Conservation (phyloP, 2,329 filamentous ascomycete species). For the Colletotrichum caudatum region DNA sequence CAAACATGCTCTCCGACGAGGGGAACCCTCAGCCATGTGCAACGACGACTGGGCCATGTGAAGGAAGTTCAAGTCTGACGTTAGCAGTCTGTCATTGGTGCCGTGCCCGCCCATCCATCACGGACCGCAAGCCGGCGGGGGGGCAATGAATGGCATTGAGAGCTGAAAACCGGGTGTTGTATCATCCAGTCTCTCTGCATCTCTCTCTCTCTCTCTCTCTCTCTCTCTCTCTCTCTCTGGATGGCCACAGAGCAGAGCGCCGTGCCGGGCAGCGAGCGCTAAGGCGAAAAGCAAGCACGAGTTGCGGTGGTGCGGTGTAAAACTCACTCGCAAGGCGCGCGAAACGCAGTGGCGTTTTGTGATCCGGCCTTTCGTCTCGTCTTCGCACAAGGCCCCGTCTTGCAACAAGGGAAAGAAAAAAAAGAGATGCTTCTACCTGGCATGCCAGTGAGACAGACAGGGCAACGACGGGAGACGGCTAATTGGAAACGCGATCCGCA, state of each 20-base stretch:
- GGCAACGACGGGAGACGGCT: background rate
- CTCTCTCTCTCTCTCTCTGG: background rate
- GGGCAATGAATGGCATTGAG: conserved; percentile 13
- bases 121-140: background rate
- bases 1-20: conserved; percentile 30
- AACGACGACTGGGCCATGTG: background rate
- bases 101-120: background rate
- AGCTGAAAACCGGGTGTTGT: background rate
- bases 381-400: background rate
- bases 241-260: background rate
- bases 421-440: no score
- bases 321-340: conserved; percentile 11
- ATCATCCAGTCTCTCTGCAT: background rate
- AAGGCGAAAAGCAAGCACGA: background rate
- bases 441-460: conserved; percentile 22
- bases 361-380: background rate
- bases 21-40: conserved; percentile 26
- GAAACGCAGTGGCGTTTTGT: conserved; percentile 23
- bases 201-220: background rate
- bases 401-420: background rate
- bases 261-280: background rate
- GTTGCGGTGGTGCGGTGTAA: background rate
- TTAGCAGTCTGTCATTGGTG: background rate
- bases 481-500: conserved; percentile 4
- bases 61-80: background rate